Evolutionary conservation across 768 basidiomycete species (phyloP), one percentile per base, ranked within the genome.

Genomic region (Kwoniella newhampshirensis): DNA sequence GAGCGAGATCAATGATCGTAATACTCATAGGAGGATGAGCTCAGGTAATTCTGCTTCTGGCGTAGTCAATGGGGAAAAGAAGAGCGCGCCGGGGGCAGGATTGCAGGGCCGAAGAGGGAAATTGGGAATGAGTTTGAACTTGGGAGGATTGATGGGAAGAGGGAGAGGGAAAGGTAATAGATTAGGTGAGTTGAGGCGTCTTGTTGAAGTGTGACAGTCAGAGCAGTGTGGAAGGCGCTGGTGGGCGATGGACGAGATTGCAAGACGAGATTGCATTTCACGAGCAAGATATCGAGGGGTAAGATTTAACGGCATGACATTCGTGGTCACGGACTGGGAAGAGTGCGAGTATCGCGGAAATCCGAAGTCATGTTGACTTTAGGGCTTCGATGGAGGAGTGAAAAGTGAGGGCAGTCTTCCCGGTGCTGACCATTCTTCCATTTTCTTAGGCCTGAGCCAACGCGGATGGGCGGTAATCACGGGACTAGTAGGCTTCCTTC

Each of bases 381-480:
- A n/a, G n/a, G n/a, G n/a, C n/a, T n/a, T n/a, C n/a, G n/a, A n/a
- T n/a, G n/a, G n/a, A n/a, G n/a, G 40, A 42, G 40, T 42, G 21
- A 23, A 6, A 42, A n/a, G 18, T n/a, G 17, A 42, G 6, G 18
- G 17, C 40, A 42, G 40, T 5, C 21, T 7, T 5, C 6, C 6
- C 40, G 17, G 6, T 42, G 40, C 40, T n/a, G 40, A 8, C 18
- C 18, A n/a, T 23, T 6, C 21, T 42, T n/a, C 40, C 6, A 7
- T 23, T 8, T n/a, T n/a, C 8, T 21, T 26, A 69, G 64, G 70
- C 2, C 35, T 72, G 27, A 65, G 65, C 6, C 61, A 66, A 12
- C 53, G 64, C 32, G 71, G 64, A 7, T 73, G 71, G 71, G 28
- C 68, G 30, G 21, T 64, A 5, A 41, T 73, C 4, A 54, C 59